phyloP scores from a whole-genome alignment of 257 asterid genomes.

The Solanum commersonii region DNA sequence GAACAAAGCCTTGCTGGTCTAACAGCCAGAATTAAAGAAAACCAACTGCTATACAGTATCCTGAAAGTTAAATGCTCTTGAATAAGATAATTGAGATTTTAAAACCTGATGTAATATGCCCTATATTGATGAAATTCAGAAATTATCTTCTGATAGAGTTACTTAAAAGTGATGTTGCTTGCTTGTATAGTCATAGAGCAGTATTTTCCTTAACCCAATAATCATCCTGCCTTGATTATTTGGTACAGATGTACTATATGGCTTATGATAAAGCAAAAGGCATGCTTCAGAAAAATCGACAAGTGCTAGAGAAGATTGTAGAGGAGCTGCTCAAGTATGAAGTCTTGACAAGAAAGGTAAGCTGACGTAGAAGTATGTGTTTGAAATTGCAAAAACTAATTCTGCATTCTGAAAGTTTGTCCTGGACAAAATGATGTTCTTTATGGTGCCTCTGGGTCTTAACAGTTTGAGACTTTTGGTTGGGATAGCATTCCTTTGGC shows the following conservation, averaged over 20 bases:
- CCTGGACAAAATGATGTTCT: background rate
- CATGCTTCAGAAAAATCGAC: constrained; percentile 57
- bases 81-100: background rate
- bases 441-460: background rate
- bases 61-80: background rate
- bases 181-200: background rate
- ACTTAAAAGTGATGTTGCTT: background rate
- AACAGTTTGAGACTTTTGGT: background rate
- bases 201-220: background rate
- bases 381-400: background rate
- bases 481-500: background rate
- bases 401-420: background rate
- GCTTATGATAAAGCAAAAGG: constrained; percentile 76
- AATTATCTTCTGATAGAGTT: background rate
- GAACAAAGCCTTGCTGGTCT: background rate
- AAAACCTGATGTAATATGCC: background rate
- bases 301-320: constrained; percentile 73
- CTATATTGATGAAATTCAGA: background rate
- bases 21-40: background rate
- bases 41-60: background rate
- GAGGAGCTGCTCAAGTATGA: constrained; percentile 77
- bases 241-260: constrained; percentile 60
- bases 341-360: constrained; percentile 81
- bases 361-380: background rate
- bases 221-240: background rate